phyloP scores from a whole-genome alignment of 495 filamentous ascomycete genomes.

The Annulohypoxylon stygium region DNA sequence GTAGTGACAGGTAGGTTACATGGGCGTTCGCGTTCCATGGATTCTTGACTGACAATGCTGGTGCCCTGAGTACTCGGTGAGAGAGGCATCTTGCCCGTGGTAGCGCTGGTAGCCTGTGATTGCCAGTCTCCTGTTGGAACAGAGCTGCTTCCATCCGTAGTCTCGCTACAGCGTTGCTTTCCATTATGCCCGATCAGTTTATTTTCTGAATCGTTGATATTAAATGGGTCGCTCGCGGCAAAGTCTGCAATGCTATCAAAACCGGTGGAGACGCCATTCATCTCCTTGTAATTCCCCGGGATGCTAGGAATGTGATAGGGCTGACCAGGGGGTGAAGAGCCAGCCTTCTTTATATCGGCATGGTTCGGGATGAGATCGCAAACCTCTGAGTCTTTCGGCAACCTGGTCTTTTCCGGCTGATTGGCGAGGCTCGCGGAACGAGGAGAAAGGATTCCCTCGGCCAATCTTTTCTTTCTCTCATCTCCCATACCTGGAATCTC shows the following conservation, averaged over 20 bases:
- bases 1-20: slow-evolving; percentile 56
- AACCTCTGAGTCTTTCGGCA: slow-evolving; percentile 36
- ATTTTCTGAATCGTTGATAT: slow-evolving; percentile 46
- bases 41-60: slow-evolving; percentile 67
- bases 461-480: slow-evolving; percentile 39
- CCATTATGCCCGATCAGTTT: slow-evolving; percentile 49
- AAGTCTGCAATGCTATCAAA: slow-evolving; percentile 55
- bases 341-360: slow-evolving; percentile 41
- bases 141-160: slow-evolving; percentile 65
- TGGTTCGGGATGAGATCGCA: slow-evolving; percentile 37
- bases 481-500: slow-evolving; percentile 55
- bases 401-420: slow-evolving; percentile 43
- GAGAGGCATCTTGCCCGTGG: slow-evolving; percentile 68
- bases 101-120: slow-evolving; percentile 68
- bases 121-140: slow-evolving; percentile 65
- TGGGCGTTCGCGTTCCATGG: slow-evolving; percentile 53
- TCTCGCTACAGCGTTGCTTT: slow-evolving; percentile 65
- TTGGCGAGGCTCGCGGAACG: slow-evolving; percentile 56
- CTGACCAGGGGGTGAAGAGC: slow-evolving; percentile 37
- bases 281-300: slow-evolving; percentile 50
- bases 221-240: slow-evolving; percentile 54
- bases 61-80: slow-evolving; percentile 70
- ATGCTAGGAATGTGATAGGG: slow-evolving; percentile 37
- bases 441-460: slow-evolving; percentile 56
- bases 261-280: slow-evolving; percentile 54